phyloP scores from a whole-genome alignment of 2,329 filamentous ascomycete species.

The Phyllosticta citrichinensis region DNA sequence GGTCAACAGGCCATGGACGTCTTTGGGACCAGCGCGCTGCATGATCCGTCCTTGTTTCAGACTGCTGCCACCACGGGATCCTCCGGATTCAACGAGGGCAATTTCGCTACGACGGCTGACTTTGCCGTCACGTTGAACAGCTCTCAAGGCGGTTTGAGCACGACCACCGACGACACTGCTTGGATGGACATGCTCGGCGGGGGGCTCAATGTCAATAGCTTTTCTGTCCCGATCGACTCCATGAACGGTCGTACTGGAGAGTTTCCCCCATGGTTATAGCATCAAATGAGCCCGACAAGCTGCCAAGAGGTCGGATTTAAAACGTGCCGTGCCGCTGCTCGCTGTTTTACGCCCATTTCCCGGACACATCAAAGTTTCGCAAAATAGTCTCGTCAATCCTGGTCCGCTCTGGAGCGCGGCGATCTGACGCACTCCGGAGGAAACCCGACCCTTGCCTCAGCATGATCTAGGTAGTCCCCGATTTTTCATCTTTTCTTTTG shows the following conservation, averaged over 20 bases:
- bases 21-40: slow-evolving; percentile 2
- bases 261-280: slow-evolving; percentile 22
- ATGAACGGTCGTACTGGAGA: slow-evolving; percentile 16
- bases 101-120: slow-evolving; percentile 2
- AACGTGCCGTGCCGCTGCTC: not conserved
- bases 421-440: not conserved
- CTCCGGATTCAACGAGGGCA: not conserved
- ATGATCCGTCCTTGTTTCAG: slow-evolving; percentile 8
- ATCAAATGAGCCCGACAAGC: slow-evolving; percentile 5
- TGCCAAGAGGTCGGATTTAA: slow-evolving; percentile 7
- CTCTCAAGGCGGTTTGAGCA: not conserved
- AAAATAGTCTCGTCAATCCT: not conserved
- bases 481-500: slow-evolving; percentile 2
- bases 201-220: slow-evolving; percentile 5
- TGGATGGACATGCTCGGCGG: slow-evolving; percentile 14
- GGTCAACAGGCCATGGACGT: not conserved
- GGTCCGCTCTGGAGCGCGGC: too few species aligned
- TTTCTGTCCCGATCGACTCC: slow-evolving; percentile 2
- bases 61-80: slow-evolving; percentile 9
- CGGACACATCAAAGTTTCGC: not conserved
- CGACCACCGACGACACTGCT: slow-evolving; percentile 11
- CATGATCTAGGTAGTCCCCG: slow-evolving; percentile 9
- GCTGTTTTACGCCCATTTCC: not conserved
- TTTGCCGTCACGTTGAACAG: not conserved
- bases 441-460: not conserved